phyloP scores from a whole-genome alignment of 2,329 filamentous ascomycete genomes.

The Colletotrichum sp. region DNA sequence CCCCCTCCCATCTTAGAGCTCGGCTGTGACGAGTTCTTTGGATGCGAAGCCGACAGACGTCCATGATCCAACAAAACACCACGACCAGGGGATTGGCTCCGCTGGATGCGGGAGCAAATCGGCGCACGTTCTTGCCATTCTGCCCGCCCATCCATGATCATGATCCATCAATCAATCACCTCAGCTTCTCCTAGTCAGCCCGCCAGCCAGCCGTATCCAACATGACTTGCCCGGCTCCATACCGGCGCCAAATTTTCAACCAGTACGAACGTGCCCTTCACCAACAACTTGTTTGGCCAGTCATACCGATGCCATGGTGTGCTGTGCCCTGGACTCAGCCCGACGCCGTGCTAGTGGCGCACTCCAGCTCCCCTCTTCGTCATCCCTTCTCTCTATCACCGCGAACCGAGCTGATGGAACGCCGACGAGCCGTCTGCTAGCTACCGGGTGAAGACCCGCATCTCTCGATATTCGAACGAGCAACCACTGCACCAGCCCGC shows the following conservation, averaged over 20 bases:
- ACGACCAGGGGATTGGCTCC: not conserved
- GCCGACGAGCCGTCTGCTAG: constrained; percentile 14
- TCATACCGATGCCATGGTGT: not conserved
- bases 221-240: not conserved
- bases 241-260: not conserved
- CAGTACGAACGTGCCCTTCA: not conserved
- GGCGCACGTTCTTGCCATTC: constrained; percentile 3
- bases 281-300: not conserved
- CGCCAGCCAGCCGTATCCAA: not conserved
- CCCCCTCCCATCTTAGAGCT: not conserved
- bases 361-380: constrained; percentile 1
- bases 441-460: constrained; percentile 8
- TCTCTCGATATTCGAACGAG: not conserved
- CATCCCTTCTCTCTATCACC: not conserved
- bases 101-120: constrained; percentile 16
- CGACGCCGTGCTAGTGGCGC: constrained; percentile 1
- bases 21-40: constrained; percentile 7
- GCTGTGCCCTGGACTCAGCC: not conserved
- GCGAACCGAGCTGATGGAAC: constrained; percentile 20
- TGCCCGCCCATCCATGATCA: not conserved
- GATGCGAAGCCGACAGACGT: constrained; percentile 4
- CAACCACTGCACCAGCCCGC: not conserved
- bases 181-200: not conserved
- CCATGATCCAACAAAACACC: not conserved
- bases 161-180: not conserved